Conservation (phyloP, 192 early-diverging fungal species). For the Coemansia sp. region DNA sequence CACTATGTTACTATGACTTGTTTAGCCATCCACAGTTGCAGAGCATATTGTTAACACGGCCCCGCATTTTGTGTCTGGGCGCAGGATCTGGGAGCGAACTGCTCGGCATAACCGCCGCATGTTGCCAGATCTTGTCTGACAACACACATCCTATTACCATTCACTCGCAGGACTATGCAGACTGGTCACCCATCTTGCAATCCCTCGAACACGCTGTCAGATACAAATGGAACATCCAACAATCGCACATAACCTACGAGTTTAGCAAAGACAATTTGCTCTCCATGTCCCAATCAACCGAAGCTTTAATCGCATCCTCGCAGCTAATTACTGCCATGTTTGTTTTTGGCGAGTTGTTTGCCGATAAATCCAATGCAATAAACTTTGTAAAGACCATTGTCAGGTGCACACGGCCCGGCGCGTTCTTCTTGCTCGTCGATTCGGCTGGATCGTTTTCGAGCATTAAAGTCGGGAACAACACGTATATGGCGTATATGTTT, state of each 20-base stretch:
- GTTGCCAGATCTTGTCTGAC: slow-evolving; percentile 12
- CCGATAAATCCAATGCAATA: slow-evolving; percentile 74
- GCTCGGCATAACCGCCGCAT: slow-evolving; percentile 74
- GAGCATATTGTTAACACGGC: slow-evolving; percentile 48
- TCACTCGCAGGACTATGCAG: slow-evolving; percentile 63
- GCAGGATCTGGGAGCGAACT: slow-evolving; percentile 86
- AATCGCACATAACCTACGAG: slow-evolving; percentile 53
- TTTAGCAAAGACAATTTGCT: slow-evolving; percentile 66
- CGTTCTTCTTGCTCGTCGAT: slow-evolving; percentile 77
- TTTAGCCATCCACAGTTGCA: slow-evolving; percentile 57
- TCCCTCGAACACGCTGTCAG: slow-evolving; percentile 58
- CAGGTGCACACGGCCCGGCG: slow-evolving; percentile 60
- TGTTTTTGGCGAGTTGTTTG: slow-evolving; percentile 90
- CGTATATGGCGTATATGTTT: slow-evolving; percentile 90
- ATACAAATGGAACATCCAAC: slow-evolving; percentile 52
- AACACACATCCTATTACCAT: slow-evolving; percentile 24
- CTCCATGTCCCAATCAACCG: slow-evolving; percentile 47
- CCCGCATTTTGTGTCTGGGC: slow-evolving; percentile 67
- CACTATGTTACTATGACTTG: slow-evolving; percentile 81
- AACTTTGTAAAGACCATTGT: slow-evolving; percentile 72
- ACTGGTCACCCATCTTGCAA: slow-evolving; percentile 59
- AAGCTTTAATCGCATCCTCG: slow-evolving; percentile 56
- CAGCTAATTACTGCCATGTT: slow-evolving; percentile 86
- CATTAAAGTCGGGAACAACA: slow-evolving; percentile 65
- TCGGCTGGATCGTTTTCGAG: slow-evolving; percentile 93